phyloP scores from a whole-genome alignment of 139 green algal species.

The Ostreobium quekettii region DNA sequence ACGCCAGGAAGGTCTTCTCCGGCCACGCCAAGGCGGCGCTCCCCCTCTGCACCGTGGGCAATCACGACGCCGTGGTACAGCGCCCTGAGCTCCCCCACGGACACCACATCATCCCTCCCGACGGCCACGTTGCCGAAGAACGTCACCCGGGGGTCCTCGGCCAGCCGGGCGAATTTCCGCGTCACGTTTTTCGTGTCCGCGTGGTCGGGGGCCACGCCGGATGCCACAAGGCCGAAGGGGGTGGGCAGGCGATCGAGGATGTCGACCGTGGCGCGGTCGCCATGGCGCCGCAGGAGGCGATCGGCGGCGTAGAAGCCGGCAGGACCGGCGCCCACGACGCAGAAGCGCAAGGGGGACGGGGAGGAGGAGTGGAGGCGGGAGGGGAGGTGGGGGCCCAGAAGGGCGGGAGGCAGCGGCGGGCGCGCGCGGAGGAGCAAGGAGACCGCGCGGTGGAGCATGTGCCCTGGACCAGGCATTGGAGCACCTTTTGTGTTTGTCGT shows the following conservation, averaged over 20 bases:
- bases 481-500: too few relatives aligned
- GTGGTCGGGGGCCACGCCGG: constrained; percentile 93
- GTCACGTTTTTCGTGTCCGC: constrained; percentile 92
- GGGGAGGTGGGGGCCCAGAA: too few relatives aligned
- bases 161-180: constrained; percentile 72
- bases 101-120: constrained; percentile 50
- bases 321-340: constrained; percentile 76
- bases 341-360: too few relatives aligned
- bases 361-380: too few relatives aligned
- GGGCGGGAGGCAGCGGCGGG: too few relatives aligned
- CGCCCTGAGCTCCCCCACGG: constrained; percentile 51
- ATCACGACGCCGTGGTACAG: constrained; percentile 82
- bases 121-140: constrained; percentile 82
- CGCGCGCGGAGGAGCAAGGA: too few relatives aligned
- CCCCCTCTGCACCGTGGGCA: constrained; percentile 79
- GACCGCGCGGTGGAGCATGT: too few relatives aligned
- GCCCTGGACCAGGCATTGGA: too few relatives aligned
- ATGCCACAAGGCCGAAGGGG: constrained; percentile 90
- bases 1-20: constrained; percentile 68
- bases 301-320: constrained; percentile 80
- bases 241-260: constrained; percentile 69
- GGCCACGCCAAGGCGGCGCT: constrained; percentile 63
- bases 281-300: constrained; percentile 15
- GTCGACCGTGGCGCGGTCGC: neutral
- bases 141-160: constrained; percentile 33